Percentiles rank a stretch among this genome's conserved stretches.
phyloP scores from a whole-genome alignment of 208 protist species.

The Novymonas esmeraldas region DNA sequence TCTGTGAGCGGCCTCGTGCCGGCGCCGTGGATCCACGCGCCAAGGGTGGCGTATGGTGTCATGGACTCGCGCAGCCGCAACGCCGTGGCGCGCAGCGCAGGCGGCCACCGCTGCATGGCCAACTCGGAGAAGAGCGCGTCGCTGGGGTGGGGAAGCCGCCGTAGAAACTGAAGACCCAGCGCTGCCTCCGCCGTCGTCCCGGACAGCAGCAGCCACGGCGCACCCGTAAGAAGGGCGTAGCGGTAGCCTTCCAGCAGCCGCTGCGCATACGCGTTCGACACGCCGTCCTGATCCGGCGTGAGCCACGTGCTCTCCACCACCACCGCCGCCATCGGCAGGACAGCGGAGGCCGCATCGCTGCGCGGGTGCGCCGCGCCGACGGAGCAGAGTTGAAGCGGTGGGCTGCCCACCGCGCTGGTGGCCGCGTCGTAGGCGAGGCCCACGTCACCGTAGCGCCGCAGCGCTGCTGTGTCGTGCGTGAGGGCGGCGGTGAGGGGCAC shows the following conservation, averaged over 20 bases:
- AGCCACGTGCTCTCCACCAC: constrained; percentile 40
- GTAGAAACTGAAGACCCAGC: constrained; percentile 32
- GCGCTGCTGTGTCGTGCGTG: background rate
- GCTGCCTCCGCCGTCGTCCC: constrained; percentile 28
- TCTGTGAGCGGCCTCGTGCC: constrained; percentile 6
- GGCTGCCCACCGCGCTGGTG: background rate
- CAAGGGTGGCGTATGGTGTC: constrained; percentile 10
- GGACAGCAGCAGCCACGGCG: constrained; percentile 66
- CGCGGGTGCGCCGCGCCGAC: background rate
- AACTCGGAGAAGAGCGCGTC: constrained; percentile 18
- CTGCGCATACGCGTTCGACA: constrained; percentile 37
- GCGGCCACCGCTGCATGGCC: constrained; percentile 8
- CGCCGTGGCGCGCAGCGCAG: background rate
- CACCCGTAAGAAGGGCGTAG: constrained; percentile 56
- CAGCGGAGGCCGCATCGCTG: no score
- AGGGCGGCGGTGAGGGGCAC: constrained; percentile 11
- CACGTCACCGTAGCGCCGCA: background rate
- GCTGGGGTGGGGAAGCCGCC: constrained; percentile 9
- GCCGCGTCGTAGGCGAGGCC: constrained; percentile 22
- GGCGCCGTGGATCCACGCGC: constrained; percentile 24
- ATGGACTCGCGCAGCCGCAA: constrained; percentile 22
- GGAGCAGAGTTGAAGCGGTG: constrained; percentile 14
- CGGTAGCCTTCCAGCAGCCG: constrained; percentile 52
- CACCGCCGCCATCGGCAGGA: constrained; percentile 34
- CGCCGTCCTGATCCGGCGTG: constrained; percentile 18